phyloP scores from a whole-genome alignment of 2,329 filamentous ascomycete species.

The Neobulgaria alba region DNA sequence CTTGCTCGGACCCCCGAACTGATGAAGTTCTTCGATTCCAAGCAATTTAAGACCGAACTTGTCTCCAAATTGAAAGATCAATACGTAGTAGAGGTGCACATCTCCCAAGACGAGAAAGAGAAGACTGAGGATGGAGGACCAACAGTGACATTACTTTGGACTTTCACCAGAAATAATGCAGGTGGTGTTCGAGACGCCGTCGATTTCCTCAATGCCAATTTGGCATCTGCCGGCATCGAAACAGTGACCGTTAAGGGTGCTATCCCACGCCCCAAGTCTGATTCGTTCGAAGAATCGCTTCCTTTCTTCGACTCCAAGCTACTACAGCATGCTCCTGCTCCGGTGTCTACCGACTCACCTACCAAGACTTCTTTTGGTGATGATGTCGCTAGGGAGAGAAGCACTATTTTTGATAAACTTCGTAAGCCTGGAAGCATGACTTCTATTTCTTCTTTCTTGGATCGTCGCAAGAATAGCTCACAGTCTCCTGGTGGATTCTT shows the following conservation, averaged over 20 bases:
- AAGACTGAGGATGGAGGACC: slow-evolving; percentile 48
- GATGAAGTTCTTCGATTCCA: slow-evolving; percentile 71
- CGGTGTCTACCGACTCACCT: slow-evolving; percentile 76
- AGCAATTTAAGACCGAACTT: slow-evolving; percentile 72
- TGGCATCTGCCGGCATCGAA: slow-evolving; percentile 86
- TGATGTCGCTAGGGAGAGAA: slow-evolving; percentile 69
- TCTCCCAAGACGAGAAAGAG: slow-evolving; percentile 56
- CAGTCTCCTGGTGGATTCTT: slow-evolving; percentile 79
- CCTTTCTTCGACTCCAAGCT: slow-evolving; percentile 97
- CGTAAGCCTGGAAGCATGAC: slow-evolving; percentile 93
- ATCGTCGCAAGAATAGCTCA: slow-evolving; percentile 87
- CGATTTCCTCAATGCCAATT: slow-evolving; percentile 79
- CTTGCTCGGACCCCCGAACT: slow-evolving; percentile 69
- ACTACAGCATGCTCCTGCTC: slow-evolving; percentile 80
- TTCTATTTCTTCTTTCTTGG: slow-evolving; percentile 91
- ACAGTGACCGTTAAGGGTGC: slow-evolving; percentile 79
- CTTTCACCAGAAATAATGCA: slow-evolving; percentile 94
- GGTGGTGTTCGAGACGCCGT: slow-evolving; percentile 93
- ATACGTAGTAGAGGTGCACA: slow-evolving; percentile 80
- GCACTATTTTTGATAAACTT: slow-evolving; percentile 82
- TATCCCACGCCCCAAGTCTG: slow-evolving; percentile 96
- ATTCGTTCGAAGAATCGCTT: slow-evolving; percentile 94
- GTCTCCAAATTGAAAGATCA: slow-evolving; percentile 79
- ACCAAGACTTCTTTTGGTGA: slow-evolving; percentile 78
- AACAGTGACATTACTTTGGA: slow-evolving; percentile 59